Evolutionary conservation across 495 filamentous ascomycete genomes (phyloP).

Genomic region (Alectoria sarmentosa): DNA sequence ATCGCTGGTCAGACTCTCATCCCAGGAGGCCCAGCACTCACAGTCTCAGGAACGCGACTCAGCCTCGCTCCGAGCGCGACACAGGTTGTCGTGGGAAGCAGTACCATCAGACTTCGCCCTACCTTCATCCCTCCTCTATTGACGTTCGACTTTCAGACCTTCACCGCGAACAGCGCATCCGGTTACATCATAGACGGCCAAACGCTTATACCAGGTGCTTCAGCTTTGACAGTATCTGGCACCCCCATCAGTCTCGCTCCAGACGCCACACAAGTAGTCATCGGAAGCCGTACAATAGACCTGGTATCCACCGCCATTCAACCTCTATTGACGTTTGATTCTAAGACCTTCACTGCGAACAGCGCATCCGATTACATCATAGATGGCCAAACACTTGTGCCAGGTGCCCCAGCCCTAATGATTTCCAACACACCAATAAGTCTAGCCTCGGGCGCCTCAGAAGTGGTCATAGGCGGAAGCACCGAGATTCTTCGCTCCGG

Average conservation of each 20-base stretch:
- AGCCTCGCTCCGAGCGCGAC: slow-evolving; percentile 6
- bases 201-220: slow-evolving; percentile 1
- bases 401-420: slow-evolving; percentile 1
- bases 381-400: slow-evolving; percentile 4
- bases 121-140: neutral
- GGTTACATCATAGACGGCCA: slow-evolving; percentile 6
- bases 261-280: no score
- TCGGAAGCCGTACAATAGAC: no score
- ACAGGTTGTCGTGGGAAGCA: neutral
- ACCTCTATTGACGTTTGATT: no score
- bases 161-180: slow-evolving; percentile 7
- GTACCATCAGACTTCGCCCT: neutral
- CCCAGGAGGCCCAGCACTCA: slow-evolving; percentile 5
- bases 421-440: slow-evolving; percentile 5
- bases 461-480: neutral
- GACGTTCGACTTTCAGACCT: slow-evolving; percentile 1
- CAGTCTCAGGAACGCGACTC: slow-evolving; percentile 15
- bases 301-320: no score
- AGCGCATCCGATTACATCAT: slow-evolving; percentile 2
- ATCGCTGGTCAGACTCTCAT: slow-evolving; percentile 6
- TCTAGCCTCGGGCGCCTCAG: neutral
- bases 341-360: slow-evolving; percentile 8
- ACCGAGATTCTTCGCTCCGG: neutral
- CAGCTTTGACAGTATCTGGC: no score
- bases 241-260: no score